Evolutionary conservation across 2,329 filamentous ascomycete genomes (phyloP), one percentile per base, ranked within the genome.

Genomic region (Fusarium sp.): DNA sequence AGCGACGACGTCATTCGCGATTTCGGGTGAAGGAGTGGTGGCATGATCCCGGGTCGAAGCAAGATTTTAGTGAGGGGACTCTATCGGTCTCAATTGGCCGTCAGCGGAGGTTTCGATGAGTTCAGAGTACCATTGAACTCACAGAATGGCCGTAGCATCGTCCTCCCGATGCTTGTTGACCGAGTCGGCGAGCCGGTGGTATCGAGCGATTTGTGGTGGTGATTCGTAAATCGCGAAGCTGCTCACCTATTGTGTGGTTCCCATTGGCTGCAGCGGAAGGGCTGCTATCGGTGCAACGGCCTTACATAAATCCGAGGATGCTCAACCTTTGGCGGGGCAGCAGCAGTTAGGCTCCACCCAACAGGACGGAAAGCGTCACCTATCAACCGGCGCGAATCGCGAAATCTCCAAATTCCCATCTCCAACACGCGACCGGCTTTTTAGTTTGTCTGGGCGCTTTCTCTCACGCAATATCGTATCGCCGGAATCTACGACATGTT

Each of bases 1-100:
- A 99, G 89, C 41, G 93, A 95, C 53, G 91, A 93, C 70, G 95
- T 99, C 80, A 92, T 91, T 71, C 92, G 89, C 68, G 94, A 98
- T 77, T 93, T 89, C 31, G 95, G 95, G 77, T 99, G 95, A 38
- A 99, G 88, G 78, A 94, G 90, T 61, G 92, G 91, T 72, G 92
- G 88, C 91, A 95, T 95, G 75, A 73, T 79, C 51, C 64, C 32
- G 50, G 43, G 25, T 36, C 54, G 40, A 52, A 32, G 48, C 32
- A 22, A 34, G 47, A 51, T 54, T 65, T 57, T 48, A 34, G 50
- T 58, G 50, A 39, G n/a, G 50, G 48, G 50, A 56, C 59, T 70
- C 58, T 70, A 70, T 52, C 66, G 25, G 53, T 72, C 64, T 68
- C 70, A 70, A 70, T 70, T 72, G 64, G 52, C 31, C 53, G 58